Percentiles rank a stretch among this genome's conserved stretches.
Conservation (phyloP, 129 eudicot species). For the Ambrosia trifida region DNA sequence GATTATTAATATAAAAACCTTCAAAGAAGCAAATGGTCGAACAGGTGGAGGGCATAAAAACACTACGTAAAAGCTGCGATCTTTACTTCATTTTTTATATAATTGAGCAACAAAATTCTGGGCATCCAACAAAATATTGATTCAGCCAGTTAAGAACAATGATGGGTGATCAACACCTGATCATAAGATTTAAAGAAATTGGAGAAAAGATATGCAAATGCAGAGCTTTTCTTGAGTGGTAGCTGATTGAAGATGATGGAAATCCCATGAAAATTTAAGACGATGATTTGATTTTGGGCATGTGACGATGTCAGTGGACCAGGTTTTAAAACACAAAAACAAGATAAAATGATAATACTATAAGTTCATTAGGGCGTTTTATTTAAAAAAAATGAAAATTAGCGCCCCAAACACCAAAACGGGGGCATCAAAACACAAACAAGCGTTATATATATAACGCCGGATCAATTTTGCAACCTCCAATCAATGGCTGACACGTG, state of each 20-base stretch:
- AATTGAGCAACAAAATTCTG: constrained; percentile 11
- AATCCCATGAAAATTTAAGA: not conserved
- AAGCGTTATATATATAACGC: no score
- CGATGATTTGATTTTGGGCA: constrained; percentile 10
- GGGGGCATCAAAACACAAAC: no score
- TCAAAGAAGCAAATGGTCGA: constrained; percentile 25
- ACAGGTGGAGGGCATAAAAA: constrained; percentile 25
- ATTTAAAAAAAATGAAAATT: no score
- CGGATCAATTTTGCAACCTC: no score
- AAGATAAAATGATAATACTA: no score
- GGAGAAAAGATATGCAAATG: constrained; percentile 14
- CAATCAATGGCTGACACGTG: no score
- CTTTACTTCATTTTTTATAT: not conserved
- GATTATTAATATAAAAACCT: constrained; percentile 2
- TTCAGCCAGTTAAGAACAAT: not conserved
- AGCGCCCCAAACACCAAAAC: no score
- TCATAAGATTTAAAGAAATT: constrained; percentile 1
- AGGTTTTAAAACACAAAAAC: no score
- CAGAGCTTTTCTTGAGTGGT: constrained; percentile 2
- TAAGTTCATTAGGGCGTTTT: no score
- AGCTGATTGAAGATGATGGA: no score
- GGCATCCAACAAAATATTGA: constrained; percentile 1
- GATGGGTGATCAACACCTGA: not conserved
- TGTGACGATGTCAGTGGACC: not conserved
- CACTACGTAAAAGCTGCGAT: not conserved